A percentile compares a stretch with the other conserved stretches of the same genome.
These are phyloP conservation scores for Amylostereum areolatum DNA, from an alignment of 1,284 basidiomycete species.

Conservation along the genomic window DNA sequence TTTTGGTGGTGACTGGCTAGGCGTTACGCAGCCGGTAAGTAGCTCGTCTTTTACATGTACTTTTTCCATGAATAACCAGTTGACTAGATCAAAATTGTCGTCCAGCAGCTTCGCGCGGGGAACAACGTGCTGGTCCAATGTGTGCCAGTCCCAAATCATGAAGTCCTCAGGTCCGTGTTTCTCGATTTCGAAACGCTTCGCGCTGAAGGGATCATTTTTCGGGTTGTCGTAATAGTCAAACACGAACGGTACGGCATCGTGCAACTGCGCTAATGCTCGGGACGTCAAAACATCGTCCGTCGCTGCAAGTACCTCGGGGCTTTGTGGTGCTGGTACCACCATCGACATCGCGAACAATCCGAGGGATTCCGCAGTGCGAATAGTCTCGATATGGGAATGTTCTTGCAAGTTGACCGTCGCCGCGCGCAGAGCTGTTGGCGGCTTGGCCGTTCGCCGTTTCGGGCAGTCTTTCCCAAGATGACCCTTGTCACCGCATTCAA, in stretches of 20 bases:
- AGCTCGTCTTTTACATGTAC: background rate
- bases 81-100: background rate
- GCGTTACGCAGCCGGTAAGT: too few species aligned
- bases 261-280: background rate
- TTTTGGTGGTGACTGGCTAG: too few species aligned
- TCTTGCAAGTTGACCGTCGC: background rate
- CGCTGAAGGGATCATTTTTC: background rate
- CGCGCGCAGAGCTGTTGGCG: background rate
- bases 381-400: background rate
- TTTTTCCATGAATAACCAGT: background rate
- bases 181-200: background rate
- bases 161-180: background rate
- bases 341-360: background rate
- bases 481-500: background rate
- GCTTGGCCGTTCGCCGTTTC: background rate
- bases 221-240: background rate
- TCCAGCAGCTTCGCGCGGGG: background rate
- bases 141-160: background rate
- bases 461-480: slow-evolving; percentile 5
- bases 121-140: background rate
- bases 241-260: background rate
- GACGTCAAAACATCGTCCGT: background rate
- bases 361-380: background rate
- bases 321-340: background rate
- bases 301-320: background rate